Conservation (phyloP, 352 stramenopile species). For the Globisporangium nagaii region DNA sequence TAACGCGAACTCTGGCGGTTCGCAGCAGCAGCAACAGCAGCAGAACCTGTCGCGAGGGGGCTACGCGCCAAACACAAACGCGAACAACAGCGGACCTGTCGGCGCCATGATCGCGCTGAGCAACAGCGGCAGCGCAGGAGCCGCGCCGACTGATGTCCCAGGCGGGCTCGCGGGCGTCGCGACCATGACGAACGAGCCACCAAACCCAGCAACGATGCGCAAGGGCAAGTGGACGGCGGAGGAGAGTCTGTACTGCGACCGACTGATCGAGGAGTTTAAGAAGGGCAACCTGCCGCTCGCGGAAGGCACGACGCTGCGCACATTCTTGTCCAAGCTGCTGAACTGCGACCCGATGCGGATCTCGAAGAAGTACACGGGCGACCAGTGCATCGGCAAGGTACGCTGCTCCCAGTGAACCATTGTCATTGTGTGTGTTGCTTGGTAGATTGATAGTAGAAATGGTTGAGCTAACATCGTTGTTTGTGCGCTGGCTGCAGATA, state of each 20-base stretch:
- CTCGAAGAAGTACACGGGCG: conserved; percentile 98
- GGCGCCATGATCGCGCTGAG: neutral
- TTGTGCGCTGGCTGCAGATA: no score
- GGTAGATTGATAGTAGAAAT: conserved; percentile 18
- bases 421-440: neutral
- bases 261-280: conserved; percentile 97
- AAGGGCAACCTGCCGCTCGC: conserved; percentile 94
- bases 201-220: conserved; percentile 49
- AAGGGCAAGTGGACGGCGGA: conserved; percentile 97
- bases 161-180: neutral
- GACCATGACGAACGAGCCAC: conserved; percentile 6
- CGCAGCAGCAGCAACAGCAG: neutral
- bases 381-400: conserved; percentile 97
- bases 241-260: conserved; percentile 96
- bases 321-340: conserved; percentile 96
- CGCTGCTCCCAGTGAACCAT: no score
- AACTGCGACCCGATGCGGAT: conserved; percentile 99
- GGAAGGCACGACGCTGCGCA: conserved; percentile 96
- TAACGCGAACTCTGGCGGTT: no score
- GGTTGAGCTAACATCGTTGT: no score
- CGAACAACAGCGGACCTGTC: neutral
- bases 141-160: neutral
- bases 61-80: conserved; percentile 1
- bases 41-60: neutral
- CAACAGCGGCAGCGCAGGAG: neutral